These are phyloP conservation scores for Przewalskia tangutica DNA, from an alignment of 257 asterid genomes.

Conservation along the genomic window DNA sequence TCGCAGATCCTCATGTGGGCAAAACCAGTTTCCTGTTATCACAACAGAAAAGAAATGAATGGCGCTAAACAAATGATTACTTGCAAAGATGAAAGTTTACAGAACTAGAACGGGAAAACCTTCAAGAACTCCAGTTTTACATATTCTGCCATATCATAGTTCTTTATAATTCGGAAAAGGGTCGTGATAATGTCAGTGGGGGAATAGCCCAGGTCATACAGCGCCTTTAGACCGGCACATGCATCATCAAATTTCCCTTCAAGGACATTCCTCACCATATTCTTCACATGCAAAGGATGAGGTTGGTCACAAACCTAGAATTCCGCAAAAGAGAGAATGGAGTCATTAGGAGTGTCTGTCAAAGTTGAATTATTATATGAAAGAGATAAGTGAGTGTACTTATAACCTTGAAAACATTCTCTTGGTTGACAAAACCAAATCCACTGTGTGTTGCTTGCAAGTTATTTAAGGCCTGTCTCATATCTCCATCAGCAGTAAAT, in stretches of 20 bases:
- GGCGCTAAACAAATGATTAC: background rate
- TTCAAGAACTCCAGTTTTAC: slow-evolving; percentile 87
- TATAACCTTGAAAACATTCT: slow-evolving; percentile 90
- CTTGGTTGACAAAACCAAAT: slow-evolving; percentile 91
- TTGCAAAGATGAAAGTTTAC: background rate
- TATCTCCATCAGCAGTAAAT: slow-evolving; percentile 98
- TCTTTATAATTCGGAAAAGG: slow-evolving; percentile 82
- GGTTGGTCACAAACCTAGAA: slow-evolving; percentile 96
- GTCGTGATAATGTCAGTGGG: slow-evolving; percentile 98
- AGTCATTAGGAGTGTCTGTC: background rate
- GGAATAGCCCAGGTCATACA: slow-evolving; percentile 88
- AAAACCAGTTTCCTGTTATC: slow-evolving; percentile 78
- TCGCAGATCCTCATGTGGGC: slow-evolving; percentile 97
- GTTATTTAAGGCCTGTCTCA: slow-evolving; percentile 97
- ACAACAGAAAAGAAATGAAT: slow-evolving; percentile 4
- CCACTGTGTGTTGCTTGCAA: slow-evolving; percentile 96
- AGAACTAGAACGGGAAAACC: slow-evolving; percentile 25
- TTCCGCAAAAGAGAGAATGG: background rate
- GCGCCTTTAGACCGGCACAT: slow-evolving; percentile 82
- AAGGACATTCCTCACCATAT: slow-evolving; percentile 66
- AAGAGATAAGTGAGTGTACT: slow-evolving; percentile 1
- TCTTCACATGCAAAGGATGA: slow-evolving; percentile 93
- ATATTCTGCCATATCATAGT: slow-evolving; percentile 89
- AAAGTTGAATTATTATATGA: background rate
- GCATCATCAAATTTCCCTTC: slow-evolving; percentile 93